Conservation (phyloP, 331 rosid species). For the Stylosanthes scabra region DNA sequence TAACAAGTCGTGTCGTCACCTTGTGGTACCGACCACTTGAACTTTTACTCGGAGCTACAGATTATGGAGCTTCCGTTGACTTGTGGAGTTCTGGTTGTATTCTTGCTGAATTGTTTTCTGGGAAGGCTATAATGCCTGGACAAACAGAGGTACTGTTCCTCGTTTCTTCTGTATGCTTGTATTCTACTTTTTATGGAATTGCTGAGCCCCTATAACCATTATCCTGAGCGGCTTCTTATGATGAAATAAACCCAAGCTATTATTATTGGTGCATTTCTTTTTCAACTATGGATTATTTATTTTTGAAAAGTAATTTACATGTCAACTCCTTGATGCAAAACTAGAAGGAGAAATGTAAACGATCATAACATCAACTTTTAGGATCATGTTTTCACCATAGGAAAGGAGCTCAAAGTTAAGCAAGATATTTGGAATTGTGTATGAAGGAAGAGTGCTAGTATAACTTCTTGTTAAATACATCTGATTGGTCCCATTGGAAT, state of each 20-base stretch:
- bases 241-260: constrained; percentile 15
- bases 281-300: constrained; percentile 17
- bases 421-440: constrained; percentile 3
- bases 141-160: constrained; percentile 78
- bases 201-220: constrained; percentile 5
- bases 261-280: neutral
- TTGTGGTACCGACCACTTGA: constrained; percentile 96
- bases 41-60: constrained; percentile 83
- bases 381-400: neutral
- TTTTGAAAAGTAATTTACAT: constrained; percentile 28
- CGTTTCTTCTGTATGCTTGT: constrained; percentile 16
- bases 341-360: neutral
- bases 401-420: constrained; percentile 27
- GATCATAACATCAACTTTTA: too few relatives aligned
- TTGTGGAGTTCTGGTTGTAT: constrained; percentile 96
- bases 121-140: constrained; percentile 94
- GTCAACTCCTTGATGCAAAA: constrained; percentile 23
- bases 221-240: constrained; percentile 18
- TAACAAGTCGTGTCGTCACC: constrained; percentile 92
- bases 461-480: constrained; percentile 11
- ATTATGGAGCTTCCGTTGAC: constrained; percentile 83
- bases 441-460: constrained; percentile 20
- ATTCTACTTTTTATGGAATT: constrained; percentile 29
- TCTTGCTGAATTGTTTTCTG: constrained; percentile 81
- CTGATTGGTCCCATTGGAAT: constrained; percentile 8